A percentile compares a stretch with the other conserved stretches of the same genome.
These are phyloP conservation scores for Penicillium occitanis DNA, from an alignment of 2,329 filamentous ascomycete genomes.

Conservation along the genomic window DNA sequence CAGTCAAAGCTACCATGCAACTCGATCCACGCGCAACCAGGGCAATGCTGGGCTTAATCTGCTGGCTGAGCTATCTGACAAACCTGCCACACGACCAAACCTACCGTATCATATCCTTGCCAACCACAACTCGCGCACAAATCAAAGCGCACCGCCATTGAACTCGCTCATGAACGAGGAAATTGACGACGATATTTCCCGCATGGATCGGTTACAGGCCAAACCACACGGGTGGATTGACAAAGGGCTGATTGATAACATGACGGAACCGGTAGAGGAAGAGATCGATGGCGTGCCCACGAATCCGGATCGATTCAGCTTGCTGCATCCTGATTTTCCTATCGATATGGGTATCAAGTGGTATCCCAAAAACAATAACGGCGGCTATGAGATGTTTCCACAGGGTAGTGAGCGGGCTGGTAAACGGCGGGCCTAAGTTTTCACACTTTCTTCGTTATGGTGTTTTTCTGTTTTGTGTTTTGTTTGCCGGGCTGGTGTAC, in stretches of 20 bases:
- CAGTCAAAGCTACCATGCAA: conserved; percentile 58
- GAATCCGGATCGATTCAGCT: conserved; percentile 38
- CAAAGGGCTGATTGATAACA: conserved; percentile 40
- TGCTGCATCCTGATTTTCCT: conserved; percentile 48
- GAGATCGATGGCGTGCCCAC: conserved; percentile 34
- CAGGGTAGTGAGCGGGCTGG: conserved; percentile 19
- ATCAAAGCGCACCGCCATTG: conserved; percentile 44
- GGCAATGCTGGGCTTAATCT: conserved; percentile 55
- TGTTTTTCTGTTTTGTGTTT: neutral
- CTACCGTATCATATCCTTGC: conserved; percentile 49
- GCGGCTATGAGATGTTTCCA: conserved; percentile 29
- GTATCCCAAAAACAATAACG: conserved; percentile 32
- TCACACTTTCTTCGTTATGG: neutral
- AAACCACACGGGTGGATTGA: conserved; percentile 47
- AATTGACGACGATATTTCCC: conserved; percentile 47
- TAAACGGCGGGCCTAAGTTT: conserved; percentile 14
- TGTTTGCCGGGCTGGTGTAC: neutral
- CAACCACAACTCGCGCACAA: conserved; percentile 47
- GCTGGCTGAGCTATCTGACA: conserved; percentile 57
- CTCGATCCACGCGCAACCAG: conserved; percentile 53
- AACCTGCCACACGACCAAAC: conserved; percentile 46
- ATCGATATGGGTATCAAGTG: conserved; percentile 45
- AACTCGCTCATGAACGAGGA: conserved; percentile 49
- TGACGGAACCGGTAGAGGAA: conserved; percentile 35
- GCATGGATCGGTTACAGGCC: conserved; percentile 40